These are phyloP conservation scores for Maudiozyma humilis DNA, from an alignment of 1,139 yeast species.

Conservation along the genomic window DNA sequence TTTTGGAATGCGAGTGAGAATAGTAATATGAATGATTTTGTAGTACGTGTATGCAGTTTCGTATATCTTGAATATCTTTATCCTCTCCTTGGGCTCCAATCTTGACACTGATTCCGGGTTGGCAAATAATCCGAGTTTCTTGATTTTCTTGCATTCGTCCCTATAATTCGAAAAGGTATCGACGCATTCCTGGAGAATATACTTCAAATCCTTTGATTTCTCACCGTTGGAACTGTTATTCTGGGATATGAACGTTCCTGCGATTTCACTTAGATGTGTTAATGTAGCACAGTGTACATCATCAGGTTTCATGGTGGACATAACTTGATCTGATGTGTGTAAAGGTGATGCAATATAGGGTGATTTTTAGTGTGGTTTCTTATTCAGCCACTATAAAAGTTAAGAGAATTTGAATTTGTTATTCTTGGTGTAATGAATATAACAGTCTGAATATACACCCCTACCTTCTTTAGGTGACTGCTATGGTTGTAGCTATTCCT, in stretches of 20 bases:
- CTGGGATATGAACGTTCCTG: constrained; percentile 24
- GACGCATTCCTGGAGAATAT: constrained; percentile 24
- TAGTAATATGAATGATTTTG: constrained; percentile 27
- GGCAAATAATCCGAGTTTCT: constrained; percentile 7
- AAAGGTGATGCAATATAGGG: no score
- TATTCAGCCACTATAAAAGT: no score
- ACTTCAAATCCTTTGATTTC: constrained; percentile 18
- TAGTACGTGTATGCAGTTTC: constrained; percentile 32
- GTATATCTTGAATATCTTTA: constrained; percentile 15
- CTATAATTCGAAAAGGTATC: constrained; percentile 28
- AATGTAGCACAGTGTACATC: constrained; percentile 12
- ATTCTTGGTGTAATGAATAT: no score
- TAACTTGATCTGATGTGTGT: background rate
- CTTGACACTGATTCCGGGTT: constrained; percentile 2
- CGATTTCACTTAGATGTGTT: constrained; percentile 21
- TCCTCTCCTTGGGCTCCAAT: background rate
- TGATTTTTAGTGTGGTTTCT: no score
- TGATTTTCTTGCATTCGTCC: constrained; percentile 24
- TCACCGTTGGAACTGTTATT: constrained; percentile 11
- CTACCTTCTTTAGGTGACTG: no score
- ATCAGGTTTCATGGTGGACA: constrained; percentile 7
- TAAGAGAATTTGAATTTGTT: no score
- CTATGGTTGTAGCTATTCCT: no score
- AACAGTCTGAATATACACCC: no score
- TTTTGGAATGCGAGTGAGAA: constrained; percentile 22